Evolutionary conservation across 2,329 filamentous ascomycete species (phyloP).

Genomic region (Coleophoma crateriformis): DNA sequence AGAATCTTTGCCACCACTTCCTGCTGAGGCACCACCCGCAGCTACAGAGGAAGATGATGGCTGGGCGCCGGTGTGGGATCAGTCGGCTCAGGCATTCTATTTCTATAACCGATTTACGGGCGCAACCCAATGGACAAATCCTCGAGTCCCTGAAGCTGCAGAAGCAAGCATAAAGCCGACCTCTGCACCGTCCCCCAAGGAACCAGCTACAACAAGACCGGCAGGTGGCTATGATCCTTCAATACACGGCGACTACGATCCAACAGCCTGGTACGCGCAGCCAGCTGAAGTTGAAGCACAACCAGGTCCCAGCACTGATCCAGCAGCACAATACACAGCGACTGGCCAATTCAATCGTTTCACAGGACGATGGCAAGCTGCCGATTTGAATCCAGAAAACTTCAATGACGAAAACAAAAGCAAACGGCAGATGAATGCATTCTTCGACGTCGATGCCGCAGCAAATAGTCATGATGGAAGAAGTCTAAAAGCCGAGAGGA

Average conservation of each 20-base stretch:
- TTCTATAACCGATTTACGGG: constrained; percentile 80
- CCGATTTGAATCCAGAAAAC: constrained; percentile 62
- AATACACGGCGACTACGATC: constrained; percentile 95
- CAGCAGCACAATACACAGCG: constrained; percentile 52
- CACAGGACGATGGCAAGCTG: constrained; percentile 75
- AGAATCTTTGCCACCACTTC: constrained; percentile 28
- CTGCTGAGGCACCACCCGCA: constrained; percentile 43
- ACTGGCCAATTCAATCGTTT: constrained; percentile 85
- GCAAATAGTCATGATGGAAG: constrained; percentile 86
- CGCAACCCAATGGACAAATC: constrained; percentile 79
- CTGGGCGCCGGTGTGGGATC: constrained; percentile 79
- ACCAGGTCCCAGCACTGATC: constrained; percentile 28
- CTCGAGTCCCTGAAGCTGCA: constrained; percentile 54
- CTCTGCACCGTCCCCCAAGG: constrained; percentile 17
- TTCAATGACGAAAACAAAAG: constrained; percentile 87
- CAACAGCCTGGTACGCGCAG: constrained; percentile 88
- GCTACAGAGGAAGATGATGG: constrained; percentile 60
- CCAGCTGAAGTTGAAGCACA: constrained; percentile 35
- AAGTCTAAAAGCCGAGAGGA: constrained; percentile 86
- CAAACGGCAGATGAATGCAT: constrained; percentile 83
- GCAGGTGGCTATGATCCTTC: constrained; percentile 87
- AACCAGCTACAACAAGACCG: constrained; percentile 29
- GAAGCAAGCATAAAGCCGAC: constrained; percentile 25
- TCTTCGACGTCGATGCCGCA: constrained; percentile 92
- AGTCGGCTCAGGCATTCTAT: constrained; percentile 63